These are phyloP conservation scores for Fomitiporia mediterranea DNA, from an alignment of 1,284 basidiomycete species.

Conservation along the genomic window DNA sequence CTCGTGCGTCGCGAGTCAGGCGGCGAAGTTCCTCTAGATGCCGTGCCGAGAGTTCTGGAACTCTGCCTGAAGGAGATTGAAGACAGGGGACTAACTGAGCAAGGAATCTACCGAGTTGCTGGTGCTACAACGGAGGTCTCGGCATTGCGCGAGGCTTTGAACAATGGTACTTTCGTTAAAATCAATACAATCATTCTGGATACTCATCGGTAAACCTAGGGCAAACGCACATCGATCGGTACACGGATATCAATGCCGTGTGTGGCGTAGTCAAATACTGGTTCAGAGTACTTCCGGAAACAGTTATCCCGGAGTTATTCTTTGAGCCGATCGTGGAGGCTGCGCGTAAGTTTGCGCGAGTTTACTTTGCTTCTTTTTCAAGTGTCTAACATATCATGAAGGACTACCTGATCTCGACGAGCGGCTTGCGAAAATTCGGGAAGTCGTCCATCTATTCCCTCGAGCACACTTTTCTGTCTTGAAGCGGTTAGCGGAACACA, in stretches of 20 bases:
- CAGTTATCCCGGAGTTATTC: conserved; percentile 64
- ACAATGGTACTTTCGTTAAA: conserved; percentile 44
- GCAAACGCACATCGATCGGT: conserved; percentile 54
- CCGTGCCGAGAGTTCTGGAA: conserved; percentile 61
- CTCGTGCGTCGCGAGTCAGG: conserved; percentile 61
- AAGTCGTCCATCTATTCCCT: conserved; percentile 64
- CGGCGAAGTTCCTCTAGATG: conserved; percentile 46
- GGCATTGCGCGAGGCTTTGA: conserved; percentile 65
- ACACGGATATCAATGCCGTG: conserved; percentile 73
- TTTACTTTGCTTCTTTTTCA: conserved; percentile 2
- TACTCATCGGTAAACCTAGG: conserved; percentile 29
- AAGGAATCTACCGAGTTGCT: conserved; percentile 82
- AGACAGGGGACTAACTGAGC: conserved; percentile 66
- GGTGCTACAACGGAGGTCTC: conserved; percentile 69
- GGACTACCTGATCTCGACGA: conserved; percentile 64
- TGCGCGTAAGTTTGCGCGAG: conserved; percentile 47
- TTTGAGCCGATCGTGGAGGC: conserved; percentile 67
- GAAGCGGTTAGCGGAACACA: conserved; percentile 70
- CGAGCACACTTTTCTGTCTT: conserved; percentile 69
- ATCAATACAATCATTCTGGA: neutral
- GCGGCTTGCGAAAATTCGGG: conserved; percentile 57
- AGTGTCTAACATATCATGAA: conserved; percentile 29
- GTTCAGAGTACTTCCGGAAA: conserved; percentile 76
- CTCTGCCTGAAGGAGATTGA: conserved; percentile 68
- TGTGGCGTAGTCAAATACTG: conserved; percentile 79